Conservation (phyloP, 2,329 filamentous ascomycete genomes). For the Ramichloridium luteum region DNA sequence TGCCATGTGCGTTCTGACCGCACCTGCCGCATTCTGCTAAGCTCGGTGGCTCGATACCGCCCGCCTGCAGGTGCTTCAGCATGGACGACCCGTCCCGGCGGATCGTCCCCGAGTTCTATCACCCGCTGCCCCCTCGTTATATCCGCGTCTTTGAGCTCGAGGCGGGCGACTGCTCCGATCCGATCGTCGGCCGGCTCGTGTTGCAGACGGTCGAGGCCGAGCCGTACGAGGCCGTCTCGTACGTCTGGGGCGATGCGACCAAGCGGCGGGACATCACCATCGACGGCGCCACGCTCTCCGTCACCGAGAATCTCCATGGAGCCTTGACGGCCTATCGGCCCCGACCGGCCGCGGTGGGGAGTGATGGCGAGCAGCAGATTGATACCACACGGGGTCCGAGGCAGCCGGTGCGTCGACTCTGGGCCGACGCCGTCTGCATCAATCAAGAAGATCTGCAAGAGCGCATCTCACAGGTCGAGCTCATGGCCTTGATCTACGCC, state of each 20-base stretch:
- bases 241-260: background rate
- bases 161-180: background rate
- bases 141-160: slow-evolving; percentile 1
- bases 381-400: background rate
- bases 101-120: background rate
- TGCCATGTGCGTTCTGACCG: too few relatives aligned
- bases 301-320: background rate
- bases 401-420: background rate
- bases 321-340: background rate
- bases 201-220: background rate
- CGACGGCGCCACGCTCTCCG: background rate
- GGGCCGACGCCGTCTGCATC: slow-evolving; percentile 4
- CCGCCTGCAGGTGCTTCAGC: too few relatives aligned
- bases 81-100: background rate
- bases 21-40: too few relatives aligned
- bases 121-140: background rate
- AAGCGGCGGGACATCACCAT: background rate
- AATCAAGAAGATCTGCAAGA: slow-evolving; percentile 3
- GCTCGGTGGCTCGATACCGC: too few relatives aligned
- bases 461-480: slow-evolving; percentile 3
- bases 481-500: slow-evolving; percentile 3
- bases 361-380: background rate
- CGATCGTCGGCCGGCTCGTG: background rate
- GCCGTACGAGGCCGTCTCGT: background rate
- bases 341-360: background rate